Percentiles rank a stretch among this genome's conserved stretches.
These are phyloP conservation scores for Ramaria rubella DNA, from an alignment of 768 basidiomycete species.

Conservation along the genomic window DNA sequence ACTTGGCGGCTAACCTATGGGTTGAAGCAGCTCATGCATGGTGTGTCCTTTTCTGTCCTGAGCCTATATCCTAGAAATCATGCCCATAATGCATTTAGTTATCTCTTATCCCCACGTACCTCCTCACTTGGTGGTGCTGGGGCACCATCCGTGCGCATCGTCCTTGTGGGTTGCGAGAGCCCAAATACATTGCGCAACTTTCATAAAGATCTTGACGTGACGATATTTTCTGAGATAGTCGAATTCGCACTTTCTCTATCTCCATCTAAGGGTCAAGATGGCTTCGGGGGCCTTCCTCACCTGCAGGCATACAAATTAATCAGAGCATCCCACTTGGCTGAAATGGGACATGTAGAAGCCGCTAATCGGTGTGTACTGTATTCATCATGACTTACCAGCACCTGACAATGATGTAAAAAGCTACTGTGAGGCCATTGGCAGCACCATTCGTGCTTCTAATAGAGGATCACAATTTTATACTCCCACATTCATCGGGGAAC, in stretches of 20 bases:
- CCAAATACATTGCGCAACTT: conserved; percentile 46
- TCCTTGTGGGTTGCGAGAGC: conserved; percentile 64
- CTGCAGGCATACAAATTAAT: conserved; percentile 84
- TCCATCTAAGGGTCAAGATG: conserved; percentile 80
- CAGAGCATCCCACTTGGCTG: conserved; percentile 68
- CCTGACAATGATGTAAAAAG: conserved; percentile 33
- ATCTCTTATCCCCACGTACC: conserved; percentile 80
- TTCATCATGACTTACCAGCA: conserved; percentile 10
- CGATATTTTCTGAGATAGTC: conserved; percentile 82
- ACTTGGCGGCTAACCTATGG: conserved; percentile 63
- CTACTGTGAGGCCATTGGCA: conserved; percentile 84
- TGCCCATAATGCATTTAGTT: conserved; percentile 39
- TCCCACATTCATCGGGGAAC: conserved; percentile 57
- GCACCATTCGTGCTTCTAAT: conserved; percentile 40
- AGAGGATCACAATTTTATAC: conserved; percentile 65
- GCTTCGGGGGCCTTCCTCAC: conserved; percentile 75
- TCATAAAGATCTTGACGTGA: conserved; percentile 61
- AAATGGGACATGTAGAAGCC: conserved; percentile 68
- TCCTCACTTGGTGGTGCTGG: conserved; percentile 68
- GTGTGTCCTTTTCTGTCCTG: conserved; percentile 39
- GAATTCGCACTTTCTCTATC: conserved; percentile 85
- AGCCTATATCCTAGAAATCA: not conserved
- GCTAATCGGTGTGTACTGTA: conserved; percentile 61
- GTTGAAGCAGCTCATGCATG: conserved; percentile 87
- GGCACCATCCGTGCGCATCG: conserved; percentile 57